phyloP scores from a whole-genome alignment of 2,329 filamentous ascomycete genomes.

The Dryadomyces sulphureus region DNA sequence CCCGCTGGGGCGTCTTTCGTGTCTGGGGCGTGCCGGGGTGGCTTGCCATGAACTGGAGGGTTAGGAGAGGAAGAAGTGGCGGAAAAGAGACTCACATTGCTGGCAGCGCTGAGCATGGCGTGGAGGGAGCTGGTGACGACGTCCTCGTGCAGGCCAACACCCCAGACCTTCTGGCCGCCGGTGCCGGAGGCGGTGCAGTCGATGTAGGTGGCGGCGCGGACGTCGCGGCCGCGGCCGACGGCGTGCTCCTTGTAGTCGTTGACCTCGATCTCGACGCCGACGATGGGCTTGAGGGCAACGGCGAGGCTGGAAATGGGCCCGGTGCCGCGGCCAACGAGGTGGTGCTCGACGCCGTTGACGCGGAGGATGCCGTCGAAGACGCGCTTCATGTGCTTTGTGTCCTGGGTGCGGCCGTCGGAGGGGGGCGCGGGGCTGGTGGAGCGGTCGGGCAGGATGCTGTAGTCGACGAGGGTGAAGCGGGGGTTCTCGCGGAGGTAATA shows the following conservation, averaged over 20 bases:
- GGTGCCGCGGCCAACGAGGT: conserved; percentile 68
- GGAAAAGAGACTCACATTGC: conserved; percentile 47
- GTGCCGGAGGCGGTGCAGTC: conserved; percentile 61
- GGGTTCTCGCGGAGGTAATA: conserved; percentile 78
- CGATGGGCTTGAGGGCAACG: conserved; percentile 58
- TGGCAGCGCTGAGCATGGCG: conserved; percentile 71
- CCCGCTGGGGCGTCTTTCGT: too few relatives aligned
- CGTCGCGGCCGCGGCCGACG: conserved; percentile 64
- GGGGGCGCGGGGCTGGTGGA: conserved; percentile 58
- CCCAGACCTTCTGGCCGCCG: conserved; percentile 59
- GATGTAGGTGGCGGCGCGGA: conserved; percentile 92
- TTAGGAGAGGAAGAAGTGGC: background rate
- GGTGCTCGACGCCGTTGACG: conserved; percentile 67
- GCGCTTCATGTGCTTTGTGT: conserved; percentile 64
- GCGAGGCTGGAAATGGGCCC: conserved; percentile 83
- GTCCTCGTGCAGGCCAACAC: conserved; percentile 83
- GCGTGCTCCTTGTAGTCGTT: conserved; percentile 94
- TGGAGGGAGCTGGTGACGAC: conserved; percentile 81
- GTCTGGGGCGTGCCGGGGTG: conserved; percentile 54
- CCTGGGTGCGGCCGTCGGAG: conserved; percentile 52
- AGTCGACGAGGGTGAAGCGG: conserved; percentile 77
- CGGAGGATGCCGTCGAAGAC: conserved; percentile 74
- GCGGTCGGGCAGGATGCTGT: conserved; percentile 77
- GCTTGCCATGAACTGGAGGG: conserved; percentile 52
- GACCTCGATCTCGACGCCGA: conserved; percentile 74